Conservation (phyloP, 2,329 filamentous ascomycete genomes). For the Parasarocladium wereldwijsianum region DNA sequence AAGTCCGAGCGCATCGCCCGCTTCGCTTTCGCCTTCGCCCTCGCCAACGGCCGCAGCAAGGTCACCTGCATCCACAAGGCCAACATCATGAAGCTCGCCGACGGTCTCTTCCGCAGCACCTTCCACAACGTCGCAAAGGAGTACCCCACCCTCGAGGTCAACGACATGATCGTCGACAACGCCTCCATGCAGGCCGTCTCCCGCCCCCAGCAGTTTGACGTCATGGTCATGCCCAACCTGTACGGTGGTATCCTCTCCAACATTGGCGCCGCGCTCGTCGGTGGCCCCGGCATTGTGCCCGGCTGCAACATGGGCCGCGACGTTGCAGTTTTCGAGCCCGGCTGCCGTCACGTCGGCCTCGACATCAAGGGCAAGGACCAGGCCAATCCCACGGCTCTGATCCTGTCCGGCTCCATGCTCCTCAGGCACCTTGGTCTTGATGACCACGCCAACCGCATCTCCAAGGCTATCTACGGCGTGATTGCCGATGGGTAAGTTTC, state of each 20-base stretch:
- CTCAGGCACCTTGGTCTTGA: conserved; percentile 93
- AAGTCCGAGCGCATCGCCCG: conserved; percentile 99
- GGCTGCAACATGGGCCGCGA: conserved; percentile 99
- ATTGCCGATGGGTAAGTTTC: conserved; percentile 75
- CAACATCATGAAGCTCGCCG: conserved; percentile 99
- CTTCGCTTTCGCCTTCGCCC: conserved; percentile 94
- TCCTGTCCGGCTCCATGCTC: conserved; percentile 93
- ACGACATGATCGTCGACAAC: conserved; percentile 99
- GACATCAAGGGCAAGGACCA: conserved; percentile 99
- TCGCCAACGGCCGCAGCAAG: conserved; percentile 98
- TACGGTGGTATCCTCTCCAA: conserved; percentile 99
- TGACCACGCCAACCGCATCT: conserved; percentile 96
- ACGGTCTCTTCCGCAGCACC: conserved; percentile 96
- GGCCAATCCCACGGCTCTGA: conserved; percentile 91
- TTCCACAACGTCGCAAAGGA: conserved; percentile 89
- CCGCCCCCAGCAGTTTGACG: conserved; percentile 93
- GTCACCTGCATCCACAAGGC: conserved; percentile 99
- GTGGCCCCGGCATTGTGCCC: conserved; percentile 90
- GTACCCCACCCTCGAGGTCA: conserved; percentile 87
- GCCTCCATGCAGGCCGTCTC: conserved; percentile 98
- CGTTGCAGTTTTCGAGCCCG: conserved; percentile 95
- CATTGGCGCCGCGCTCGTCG: conserved; percentile 92
- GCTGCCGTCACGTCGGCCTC: conserved; percentile 96
- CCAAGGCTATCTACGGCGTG: conserved; percentile 61
- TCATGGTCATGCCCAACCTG: conserved; percentile 99